Conservation (phyloP, 148 eudicot species). For the Vaccinium macrocarpon region DNA sequence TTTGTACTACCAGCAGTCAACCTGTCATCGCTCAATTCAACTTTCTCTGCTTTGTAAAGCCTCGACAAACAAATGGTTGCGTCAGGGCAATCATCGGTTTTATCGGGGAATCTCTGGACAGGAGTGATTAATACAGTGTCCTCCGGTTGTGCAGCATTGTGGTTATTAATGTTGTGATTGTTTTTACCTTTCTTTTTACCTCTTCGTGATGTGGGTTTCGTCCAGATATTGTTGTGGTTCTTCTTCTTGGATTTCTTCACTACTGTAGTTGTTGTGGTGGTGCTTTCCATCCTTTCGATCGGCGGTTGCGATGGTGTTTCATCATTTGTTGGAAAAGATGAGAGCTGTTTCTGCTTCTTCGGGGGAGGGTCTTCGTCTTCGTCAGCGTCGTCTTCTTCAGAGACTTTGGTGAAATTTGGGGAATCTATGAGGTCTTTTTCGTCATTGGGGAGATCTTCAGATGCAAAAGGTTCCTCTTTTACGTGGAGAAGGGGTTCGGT, state of each 20-base stretch:
- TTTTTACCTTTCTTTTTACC: constrained; percentile 58
- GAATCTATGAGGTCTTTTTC: constrained; percentile 19
- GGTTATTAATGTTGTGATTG: constrained; percentile 13
- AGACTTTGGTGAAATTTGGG: constrained; percentile 25
- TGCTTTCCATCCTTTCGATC: constrained; percentile 27
- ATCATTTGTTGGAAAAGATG: constrained; percentile 19
- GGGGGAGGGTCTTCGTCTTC: constrained; percentile 28
- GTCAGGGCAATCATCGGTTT: constrained; percentile 66
- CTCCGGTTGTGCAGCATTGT: constrained; percentile 27
- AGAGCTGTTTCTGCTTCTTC: constrained; percentile 39
- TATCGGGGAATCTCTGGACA: constrained; percentile 64
- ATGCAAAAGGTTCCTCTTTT: constrained; percentile 26
- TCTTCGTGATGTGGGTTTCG: constrained; percentile 49
- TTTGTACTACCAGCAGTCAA: constrained; percentile 76
- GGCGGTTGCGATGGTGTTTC: constrained; percentile 15
- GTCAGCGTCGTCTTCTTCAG: constrained; percentile 21
- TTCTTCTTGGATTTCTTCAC: constrained; percentile 49
- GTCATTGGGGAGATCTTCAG: constrained; percentile 34
- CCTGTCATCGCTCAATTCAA: constrained; percentile 84
- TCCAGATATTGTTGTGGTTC: constrained; percentile 57
- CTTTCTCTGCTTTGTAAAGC: constrained; percentile 88
- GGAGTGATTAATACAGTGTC: constrained; percentile 61
- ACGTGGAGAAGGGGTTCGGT: constrained; percentile 11
- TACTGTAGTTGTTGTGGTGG: not conserved
- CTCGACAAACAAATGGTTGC: constrained; percentile 65